These are phyloP conservation scores for Paramecium primaurelia DNA, from an alignment of 73 alveolate genomes.

Conservation along the genomic window DNA sequence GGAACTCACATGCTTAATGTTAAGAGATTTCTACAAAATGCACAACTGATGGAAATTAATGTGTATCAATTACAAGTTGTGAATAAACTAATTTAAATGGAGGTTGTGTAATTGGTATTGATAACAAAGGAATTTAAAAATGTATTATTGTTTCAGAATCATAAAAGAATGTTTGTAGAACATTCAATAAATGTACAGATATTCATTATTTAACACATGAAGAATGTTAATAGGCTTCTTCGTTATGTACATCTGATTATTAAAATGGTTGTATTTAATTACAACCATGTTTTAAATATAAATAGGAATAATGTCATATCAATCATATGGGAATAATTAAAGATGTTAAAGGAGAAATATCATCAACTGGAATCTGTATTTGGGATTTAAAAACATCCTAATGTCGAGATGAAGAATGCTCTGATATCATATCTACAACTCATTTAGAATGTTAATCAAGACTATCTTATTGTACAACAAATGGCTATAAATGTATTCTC, in stretches of 20 bases:
- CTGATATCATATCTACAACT: background rate
- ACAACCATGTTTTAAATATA: background rate
- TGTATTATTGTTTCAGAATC: background rate
- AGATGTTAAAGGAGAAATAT: background rate
- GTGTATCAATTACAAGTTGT: background rate
- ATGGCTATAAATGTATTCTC: background rate
- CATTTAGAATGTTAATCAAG: background rate
- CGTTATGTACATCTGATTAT: background rate
- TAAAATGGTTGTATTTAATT: background rate
- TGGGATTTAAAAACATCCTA: background rate
- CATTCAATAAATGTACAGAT: background rate
- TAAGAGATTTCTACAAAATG: background rate
- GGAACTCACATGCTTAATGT: background rate
- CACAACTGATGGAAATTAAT: background rate
- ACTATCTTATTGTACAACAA: background rate
- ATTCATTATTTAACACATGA: background rate
- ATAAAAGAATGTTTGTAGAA: background rate
- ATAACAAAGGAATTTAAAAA: background rate
- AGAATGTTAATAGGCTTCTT: background rate
- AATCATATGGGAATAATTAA: background rate
- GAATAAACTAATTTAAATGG: background rate
- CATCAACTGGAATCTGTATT: background rate
- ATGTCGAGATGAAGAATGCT: background rate
- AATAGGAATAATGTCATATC: background rate
- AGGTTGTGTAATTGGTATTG: background rate